These are phyloP conservation scores for Ceratobasidium sp. DNA, from an alignment of 1,284 basidiomycete genomes.

Conservation along the genomic window DNA sequence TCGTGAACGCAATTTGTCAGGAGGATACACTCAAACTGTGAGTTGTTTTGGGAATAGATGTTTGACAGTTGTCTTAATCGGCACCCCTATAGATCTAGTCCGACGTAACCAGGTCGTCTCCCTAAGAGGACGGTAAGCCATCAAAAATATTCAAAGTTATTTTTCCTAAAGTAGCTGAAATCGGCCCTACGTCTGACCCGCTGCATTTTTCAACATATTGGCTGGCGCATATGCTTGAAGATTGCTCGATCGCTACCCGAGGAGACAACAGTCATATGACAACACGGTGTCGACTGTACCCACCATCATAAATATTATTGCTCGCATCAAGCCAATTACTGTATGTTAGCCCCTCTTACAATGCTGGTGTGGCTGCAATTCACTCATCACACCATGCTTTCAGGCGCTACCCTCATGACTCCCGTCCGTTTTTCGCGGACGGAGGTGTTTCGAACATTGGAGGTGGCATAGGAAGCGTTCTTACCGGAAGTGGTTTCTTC, in stretches of 20 bases:
- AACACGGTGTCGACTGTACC: conserved; percentile 78
- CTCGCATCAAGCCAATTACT: conserved; percentile 79
- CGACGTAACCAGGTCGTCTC: conserved; percentile 64
- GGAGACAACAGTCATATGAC: conserved; percentile 76
- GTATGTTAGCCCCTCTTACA: conserved; percentile 57
- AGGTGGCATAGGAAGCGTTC: conserved; percentile 67
- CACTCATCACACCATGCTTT: not conserved
- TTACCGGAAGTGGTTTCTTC: conserved; percentile 64
- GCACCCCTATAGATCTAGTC: conserved; percentile 64
- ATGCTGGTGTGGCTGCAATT: not conserved
- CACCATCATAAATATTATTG: conserved; percentile 80
- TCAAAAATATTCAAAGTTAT: conserved; percentile 70
- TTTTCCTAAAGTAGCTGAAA: conserved; percentile 75
- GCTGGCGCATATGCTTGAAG: conserved; percentile 58
- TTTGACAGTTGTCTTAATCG: too few relatives aligned
- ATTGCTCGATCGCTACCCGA: conserved; percentile 73
- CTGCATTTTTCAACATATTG: conserved; percentile 42
- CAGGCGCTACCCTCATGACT: conserved; percentile 75
- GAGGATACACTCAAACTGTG: conserved; percentile 64
- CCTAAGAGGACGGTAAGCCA: conserved; percentile 53
- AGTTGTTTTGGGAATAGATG: too few relatives aligned
- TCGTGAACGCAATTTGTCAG: conserved; percentile 66
- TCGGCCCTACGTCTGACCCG: conserved; percentile 77
- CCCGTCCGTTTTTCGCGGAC: conserved; percentile 78
- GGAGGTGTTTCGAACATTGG: conserved; percentile 75